These are phyloP conservation scores for Halenospora varia DNA, from an alignment of 495 filamentous ascomycete genomes.

Conservation along the genomic window DNA sequence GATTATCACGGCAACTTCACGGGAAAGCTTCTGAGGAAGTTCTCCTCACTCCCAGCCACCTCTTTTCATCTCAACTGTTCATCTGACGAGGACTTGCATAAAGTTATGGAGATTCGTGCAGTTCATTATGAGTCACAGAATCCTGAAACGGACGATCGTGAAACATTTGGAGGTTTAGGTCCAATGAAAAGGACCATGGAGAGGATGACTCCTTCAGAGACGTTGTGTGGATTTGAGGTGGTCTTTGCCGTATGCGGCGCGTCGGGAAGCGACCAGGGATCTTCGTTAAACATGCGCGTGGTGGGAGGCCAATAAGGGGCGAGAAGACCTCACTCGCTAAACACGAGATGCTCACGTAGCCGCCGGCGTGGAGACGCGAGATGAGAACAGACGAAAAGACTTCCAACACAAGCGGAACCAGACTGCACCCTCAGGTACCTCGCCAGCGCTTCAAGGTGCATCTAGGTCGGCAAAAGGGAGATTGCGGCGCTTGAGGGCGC, in stretches of 20 bases:
- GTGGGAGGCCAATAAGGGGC: conserved; percentile 11
- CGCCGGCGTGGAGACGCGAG: conserved; percentile 6
- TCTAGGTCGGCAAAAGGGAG: conserved; percentile 23
- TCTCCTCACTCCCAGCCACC: conserved; percentile 9
- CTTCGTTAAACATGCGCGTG: conserved; percentile 13
- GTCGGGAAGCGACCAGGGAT: conserved; percentile 4
- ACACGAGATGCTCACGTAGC: conserved; percentile 22
- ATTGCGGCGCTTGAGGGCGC: conserved; percentile 21
- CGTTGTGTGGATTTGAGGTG: conserved; percentile 7
- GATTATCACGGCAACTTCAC: background rate
- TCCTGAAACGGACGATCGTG: conserved; percentile 19
- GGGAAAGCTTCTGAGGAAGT: background rate
- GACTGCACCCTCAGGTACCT: background rate
- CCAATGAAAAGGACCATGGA: conserved; percentile 17
- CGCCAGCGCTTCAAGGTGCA: conserved; percentile 19
- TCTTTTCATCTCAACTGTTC: conserved; percentile 12
- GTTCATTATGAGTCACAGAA: conserved; percentile 22
- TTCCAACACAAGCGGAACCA: background rate
- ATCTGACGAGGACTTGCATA: conserved; percentile 12
- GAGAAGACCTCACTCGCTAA: conserved; percentile 6
- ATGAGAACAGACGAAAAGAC: background rate
- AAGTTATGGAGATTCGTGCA: conserved; percentile 13
- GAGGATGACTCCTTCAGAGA: conserved; percentile 12
- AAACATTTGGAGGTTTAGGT: conserved; percentile 17
- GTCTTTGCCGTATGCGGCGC: conserved; percentile 23